Conservation (phyloP, 768 basidiomycete species). For the Russula dissimulans region DNA sequence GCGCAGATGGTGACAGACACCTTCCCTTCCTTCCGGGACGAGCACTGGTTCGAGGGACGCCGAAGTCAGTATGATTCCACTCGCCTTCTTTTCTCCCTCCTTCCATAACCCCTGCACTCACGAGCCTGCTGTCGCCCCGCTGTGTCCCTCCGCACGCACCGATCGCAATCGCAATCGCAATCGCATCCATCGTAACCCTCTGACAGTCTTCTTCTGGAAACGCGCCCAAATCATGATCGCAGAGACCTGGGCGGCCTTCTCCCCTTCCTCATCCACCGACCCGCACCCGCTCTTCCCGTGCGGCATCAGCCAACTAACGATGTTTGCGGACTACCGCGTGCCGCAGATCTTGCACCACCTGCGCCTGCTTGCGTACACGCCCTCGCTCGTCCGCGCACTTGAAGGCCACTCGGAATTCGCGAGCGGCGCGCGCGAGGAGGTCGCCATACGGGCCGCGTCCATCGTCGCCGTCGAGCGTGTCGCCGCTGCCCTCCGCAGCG, state of each 20-base stretch:
- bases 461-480: conserved; percentile 73
- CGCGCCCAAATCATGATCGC: conserved; percentile 87
- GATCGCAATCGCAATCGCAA: too few species aligned
- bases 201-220: conserved; percentile 75
- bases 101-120: not conserved
- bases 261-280: conserved; percentile 30
- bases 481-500: conserved; percentile 34
- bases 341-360: conserved; percentile 87
- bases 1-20: conserved; percentile 20
- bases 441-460: conserved; percentile 73
- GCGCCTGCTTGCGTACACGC: conserved; percentile 62
- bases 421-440: conserved; percentile 57
- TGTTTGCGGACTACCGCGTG: conserved; percentile 92
- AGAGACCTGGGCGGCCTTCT: conserved; percentile 89
- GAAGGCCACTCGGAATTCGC: conserved; percentile 35
- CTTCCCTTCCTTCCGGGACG: conserved; percentile 21
- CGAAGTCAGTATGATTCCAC: conserved; percentile 39
- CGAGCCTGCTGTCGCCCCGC: not conserved
- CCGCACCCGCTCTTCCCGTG: conserved; percentile 69
- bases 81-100: not conserved
- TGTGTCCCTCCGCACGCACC: not conserved
- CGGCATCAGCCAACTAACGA: conserved; percentile 62
- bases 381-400: conserved; percentile 45
- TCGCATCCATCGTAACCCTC: too few species aligned
- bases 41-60: conserved; percentile 23